Conservation (phyloP, 164 flowering plant genomes). For the Cinnamomum chago region DNA sequence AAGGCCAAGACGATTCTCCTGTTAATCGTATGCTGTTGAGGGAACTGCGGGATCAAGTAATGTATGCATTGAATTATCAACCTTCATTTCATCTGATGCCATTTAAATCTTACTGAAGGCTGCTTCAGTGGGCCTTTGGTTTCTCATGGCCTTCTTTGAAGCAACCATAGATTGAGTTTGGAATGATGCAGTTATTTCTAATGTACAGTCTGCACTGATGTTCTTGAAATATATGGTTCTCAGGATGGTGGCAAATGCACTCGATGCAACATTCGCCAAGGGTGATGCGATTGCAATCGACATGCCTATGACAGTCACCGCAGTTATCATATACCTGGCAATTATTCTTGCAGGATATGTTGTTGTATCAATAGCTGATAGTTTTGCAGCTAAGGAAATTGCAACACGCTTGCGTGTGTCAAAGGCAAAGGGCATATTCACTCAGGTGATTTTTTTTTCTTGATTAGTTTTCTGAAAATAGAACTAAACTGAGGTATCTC, state of each 20-base stretch:
- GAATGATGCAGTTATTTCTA: not conserved
- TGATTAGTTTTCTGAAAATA: not conserved
- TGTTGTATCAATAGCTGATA: constrained; percentile 95
- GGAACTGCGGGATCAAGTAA: constrained; percentile 78
- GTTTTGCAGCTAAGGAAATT: constrained; percentile 86
- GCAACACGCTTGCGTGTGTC: constrained; percentile 76
- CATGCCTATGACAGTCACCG: constrained; percentile 90
- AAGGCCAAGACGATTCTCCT: constrained; percentile 54
- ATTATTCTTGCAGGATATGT: constrained; percentile 73
- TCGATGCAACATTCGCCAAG: constrained; percentile 61
- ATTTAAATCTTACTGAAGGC: not conserved
- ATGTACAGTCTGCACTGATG: not conserved
- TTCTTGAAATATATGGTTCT: constrained; percentile 11
- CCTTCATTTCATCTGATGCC: not conserved
- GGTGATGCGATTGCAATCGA: constrained; percentile 92
- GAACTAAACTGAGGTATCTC: not conserved
- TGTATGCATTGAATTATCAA: constrained; percentile 39
- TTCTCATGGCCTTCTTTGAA: not conserved
- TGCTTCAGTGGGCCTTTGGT: not conserved
- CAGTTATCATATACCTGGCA: constrained; percentile 82
- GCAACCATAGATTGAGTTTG: not conserved
- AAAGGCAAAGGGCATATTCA: constrained; percentile 86
- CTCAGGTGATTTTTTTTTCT: constrained; percentile 52
- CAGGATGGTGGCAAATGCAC: constrained; percentile 91
- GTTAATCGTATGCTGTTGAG: constrained; percentile 53